Evolutionary conservation across 768 basidiomycete genomes (phyloP), one percentile per base, ranked within the genome.

Genomic region (Steccherinum ochraceum): DNA sequence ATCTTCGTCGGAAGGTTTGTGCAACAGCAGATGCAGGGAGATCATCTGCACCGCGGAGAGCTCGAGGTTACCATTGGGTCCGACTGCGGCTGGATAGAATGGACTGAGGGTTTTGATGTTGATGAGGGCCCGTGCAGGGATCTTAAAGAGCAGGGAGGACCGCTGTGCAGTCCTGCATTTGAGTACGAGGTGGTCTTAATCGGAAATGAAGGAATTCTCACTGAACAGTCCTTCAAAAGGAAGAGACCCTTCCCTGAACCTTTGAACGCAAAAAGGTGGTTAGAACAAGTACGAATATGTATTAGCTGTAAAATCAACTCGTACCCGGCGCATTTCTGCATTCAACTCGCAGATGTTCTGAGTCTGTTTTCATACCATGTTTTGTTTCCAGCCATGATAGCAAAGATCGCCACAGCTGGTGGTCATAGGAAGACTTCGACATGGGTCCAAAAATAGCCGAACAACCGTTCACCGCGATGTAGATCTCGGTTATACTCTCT

Each of bases 221-320:
- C 82, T 39, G 64, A 57, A 52, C 72, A 70, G 45, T 67, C 58
- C n/a, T 57, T 56, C 7, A 64, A 58, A 11, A 84, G 73, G 63
- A 84, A 86, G 44, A 93, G 69, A 5, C 89, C 91, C 64, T 83
- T 73, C 23, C 89, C 89, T 40, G 80, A 75, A 56, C 77, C 84
- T 85, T 50, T 18, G 42, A 27, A n/a, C 24, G 16, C n/a, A n/a
- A n/a, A n/a, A n/a, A n/a, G n/a, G n/a, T n/a, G n/a, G n/a, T n/a
- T n/a, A n/a, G n/a, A n/a, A n/a, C n/a, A n/a, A n/a, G n/a, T n/a
- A n/a, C n/a, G n/a, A n/a, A n/a, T n/a, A n/a, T n/a, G n/a, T n/a
- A n/a, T n/a, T n/a, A n/a, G n/a, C n/a, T n/a, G n/a, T n/a, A n/a
- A n/a, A n/a, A n/a, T n/a, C n/a, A n/a, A n/a, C n/a, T n/a, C 53